Base-by-base conservation (phyloP, 1,284 basidiomycete genomes). In the Sporisorium reilianum region DNA sequence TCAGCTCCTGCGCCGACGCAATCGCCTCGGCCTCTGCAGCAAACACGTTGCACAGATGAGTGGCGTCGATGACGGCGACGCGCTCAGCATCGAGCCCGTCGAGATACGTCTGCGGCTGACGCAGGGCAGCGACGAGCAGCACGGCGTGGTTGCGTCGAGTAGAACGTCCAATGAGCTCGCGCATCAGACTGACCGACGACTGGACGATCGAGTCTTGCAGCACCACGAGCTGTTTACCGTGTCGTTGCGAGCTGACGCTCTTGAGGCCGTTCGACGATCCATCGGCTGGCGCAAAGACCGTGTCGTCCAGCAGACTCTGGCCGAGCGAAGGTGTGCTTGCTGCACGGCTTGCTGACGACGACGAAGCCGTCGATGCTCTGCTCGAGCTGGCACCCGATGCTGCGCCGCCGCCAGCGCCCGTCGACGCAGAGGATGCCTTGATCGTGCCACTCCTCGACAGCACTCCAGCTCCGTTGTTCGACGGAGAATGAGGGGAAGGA, bases 151-250 rank as follows among this genome's bases (percentile, higher is more conserved):
- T 64, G 45, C 72, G 59, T 22, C 64, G 55, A 4, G 34, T 12
- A 3, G 55, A 48, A 0, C 78, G 65, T 5, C 20, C 28, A n/a
- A 80, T 57, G 46, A 81, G 45, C 34, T 80, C 75, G 34, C 74
- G 70, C 26, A 79, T 18, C 23, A 80, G 55, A 16, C 50, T 38
- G 7, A 40, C 55, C 11, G 66, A 66, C 5, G 76, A 77, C 38
- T 80, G 80, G 18, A 74, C 75, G 22, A 74, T n/a, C n/a, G 64
- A 67, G 36, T 80, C 78, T 48, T 77, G 76, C 16, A 81, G 32
- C 8, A 81, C 38, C 5, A 79, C 63, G 9, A 81, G 65, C 64
- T 80, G 75, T 51, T 70, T 78, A n/a, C 57, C 61, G 20, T 76
- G 69, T 16, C 74, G 54, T 20, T 75, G 64, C 30, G 66, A 62